Base-by-base conservation (phyloP, 768 basidiomycete species). In the Tylopilus felleus region DNA sequence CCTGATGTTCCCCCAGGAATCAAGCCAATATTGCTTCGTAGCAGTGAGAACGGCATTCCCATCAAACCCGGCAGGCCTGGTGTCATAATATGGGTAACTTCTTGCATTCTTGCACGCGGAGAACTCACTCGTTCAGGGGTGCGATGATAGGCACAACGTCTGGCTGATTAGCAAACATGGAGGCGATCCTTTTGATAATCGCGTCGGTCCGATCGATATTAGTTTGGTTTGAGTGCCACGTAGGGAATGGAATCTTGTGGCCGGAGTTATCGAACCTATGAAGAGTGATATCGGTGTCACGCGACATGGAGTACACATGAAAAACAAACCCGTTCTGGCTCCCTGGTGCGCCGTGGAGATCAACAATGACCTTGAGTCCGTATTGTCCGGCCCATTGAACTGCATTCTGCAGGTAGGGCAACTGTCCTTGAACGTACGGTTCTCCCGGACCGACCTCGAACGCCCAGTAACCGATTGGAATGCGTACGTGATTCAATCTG, bases 391-490 rank as follows among this genome's bases (percentile, higher is more conserved):
- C 93, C 84, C 90, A 93, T 22, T 66, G 66, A 42, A 88, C 77
- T 8, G 88, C 89, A 38, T 83, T 78, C 56, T 74, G 59, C 21
- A 92, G 73, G 70, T 86, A 91, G 19, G 83, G 77, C 31, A 88
- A 73, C 66, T 91, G 90, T 13, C 90, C 90, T 69, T 82, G 80
- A 53, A 90, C 81, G 67, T 79, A 92, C 8, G 91, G 92, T 62
- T 93, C 87, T 5, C 89, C 89, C 13, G 77, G 75, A 21, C 80
- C 78, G 33, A 92, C 83, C 53, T 94, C 90, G 62, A 86, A 92
- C 1, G 88, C 91, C 90, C 90, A 95, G 69, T 90, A 96, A 13
- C 92, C 93, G 41, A 95, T 89, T 14, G 91, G 90, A 35, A 93
- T 64, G 43, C 90, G 83, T 52, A 93, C 86, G 68, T 91, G 89